phyloP scores from a whole-genome alignment of 768 basidiomycete species.

The Galerina marginata region DNA sequence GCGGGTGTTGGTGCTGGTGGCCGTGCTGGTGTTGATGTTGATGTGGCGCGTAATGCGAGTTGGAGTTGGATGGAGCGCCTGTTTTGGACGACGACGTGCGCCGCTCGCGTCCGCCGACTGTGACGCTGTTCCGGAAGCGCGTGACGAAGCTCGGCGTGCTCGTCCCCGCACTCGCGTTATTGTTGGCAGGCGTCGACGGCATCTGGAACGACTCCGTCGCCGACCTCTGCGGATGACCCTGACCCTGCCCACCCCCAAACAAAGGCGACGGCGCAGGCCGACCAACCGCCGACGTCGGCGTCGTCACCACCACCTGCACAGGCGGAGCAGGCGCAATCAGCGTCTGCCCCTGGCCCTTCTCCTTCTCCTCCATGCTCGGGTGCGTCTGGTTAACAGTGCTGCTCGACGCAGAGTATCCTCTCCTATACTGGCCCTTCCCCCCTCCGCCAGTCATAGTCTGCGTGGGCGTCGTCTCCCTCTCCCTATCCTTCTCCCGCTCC shows the following conservation, averaged over 20 bases:
- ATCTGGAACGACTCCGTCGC: constrained; percentile 38
- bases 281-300: constrained; percentile 42
- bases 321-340: constrained; percentile 26
- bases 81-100: background rate
- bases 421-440: constrained; percentile 27
- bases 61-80: background rate
- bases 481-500: constrained; percentile 21
- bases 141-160: constrained; percentile 48
- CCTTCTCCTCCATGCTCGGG: background rate
- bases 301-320: constrained; percentile 47
- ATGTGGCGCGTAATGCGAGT: background rate
- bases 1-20: background rate
- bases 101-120: constrained; percentile 41
- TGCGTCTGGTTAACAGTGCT: constrained; percentile 36
- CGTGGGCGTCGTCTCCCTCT: constrained; percentile 23
- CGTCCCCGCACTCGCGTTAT: too few relatives aligned
- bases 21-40: background rate
- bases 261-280: constrained; percentile 34
- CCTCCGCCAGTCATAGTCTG: constrained; percentile 28
- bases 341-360: background rate
- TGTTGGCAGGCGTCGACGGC: too few relatives aligned
- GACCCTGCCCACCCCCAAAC: constrained; percentile 19
- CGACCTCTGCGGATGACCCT: constrained; percentile 45
- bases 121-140: constrained; percentile 56
- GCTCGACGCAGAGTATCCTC: constrained; percentile 36